Evolutionary conservation across 129 eudicot genomes (phyloP).

Genomic region (Tagetes patula): DNA sequence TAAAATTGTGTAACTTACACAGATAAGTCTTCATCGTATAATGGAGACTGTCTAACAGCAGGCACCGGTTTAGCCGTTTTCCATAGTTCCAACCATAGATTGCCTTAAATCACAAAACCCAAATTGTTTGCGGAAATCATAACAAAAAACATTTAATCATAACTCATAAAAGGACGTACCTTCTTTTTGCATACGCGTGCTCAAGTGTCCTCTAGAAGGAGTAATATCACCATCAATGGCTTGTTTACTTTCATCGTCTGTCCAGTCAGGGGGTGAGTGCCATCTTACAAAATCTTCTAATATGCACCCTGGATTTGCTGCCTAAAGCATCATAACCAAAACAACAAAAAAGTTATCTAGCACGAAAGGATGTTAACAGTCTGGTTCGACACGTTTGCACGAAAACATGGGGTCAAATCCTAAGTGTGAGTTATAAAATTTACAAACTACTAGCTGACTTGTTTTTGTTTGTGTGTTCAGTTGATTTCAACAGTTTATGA

Average conservation of each 20-base stretch:
- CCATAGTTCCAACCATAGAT: slow-evolving; percentile 97
- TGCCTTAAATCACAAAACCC: slow-evolving; percentile 49
- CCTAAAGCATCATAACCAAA: slow-evolving; percentile 47
- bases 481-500: background rate
- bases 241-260: slow-evolving; percentile 47
- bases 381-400: background rate
- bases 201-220: slow-evolving; percentile 74
- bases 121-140: background rate
- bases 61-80: slow-evolving; percentile 87
- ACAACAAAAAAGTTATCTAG: background rate
- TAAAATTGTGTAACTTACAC: slow-evolving; percentile 57
- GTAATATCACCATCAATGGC: slow-evolving; percentile 32
- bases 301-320: slow-evolving; percentile 97
- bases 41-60: slow-evolving; percentile 85
- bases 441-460: background rate
- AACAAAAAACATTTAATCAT: background rate
- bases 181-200: slow-evolving; percentile 92
- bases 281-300: slow-evolving; percentile 97
- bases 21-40: slow-evolving; percentile 90
- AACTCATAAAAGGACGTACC: slow-evolving; percentile 38
- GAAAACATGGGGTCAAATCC: too few relatives aligned
- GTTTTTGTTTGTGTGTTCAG: background rate
- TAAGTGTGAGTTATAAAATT: too few relatives aligned
- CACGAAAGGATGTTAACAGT: background rate
- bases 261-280: slow-evolving; percentile 99